These are phyloP conservation scores for Neoboletus brunneissimus DNA, from an alignment of 768 basidiomycete genomes.

Conservation along the genomic window DNA sequence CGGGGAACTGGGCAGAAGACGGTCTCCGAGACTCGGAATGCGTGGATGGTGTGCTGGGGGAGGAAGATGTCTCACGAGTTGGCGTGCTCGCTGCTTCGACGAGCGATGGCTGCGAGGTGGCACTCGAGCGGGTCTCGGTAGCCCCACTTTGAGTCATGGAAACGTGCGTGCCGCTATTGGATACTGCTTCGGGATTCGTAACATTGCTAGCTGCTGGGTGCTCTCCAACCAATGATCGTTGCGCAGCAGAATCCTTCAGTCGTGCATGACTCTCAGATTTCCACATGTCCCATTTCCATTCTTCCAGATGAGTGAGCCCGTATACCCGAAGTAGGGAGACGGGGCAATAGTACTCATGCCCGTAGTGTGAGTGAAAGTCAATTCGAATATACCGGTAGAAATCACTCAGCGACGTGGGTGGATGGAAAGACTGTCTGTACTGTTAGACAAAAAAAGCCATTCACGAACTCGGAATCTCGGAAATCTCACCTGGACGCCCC, in stretches of 20 bases:
- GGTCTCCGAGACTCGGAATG: neutral
- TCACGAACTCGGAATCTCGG: conserved; percentile 20
- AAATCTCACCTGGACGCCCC: conserved; percentile 80
- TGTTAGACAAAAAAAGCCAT: neutral
- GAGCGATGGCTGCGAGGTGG: neutral
- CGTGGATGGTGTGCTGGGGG: neutral
- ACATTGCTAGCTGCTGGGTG: neutral
- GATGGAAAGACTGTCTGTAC: conserved; percentile 64
- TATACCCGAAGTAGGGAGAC: conserved; percentile 90
- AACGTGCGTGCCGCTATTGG: conserved; percentile 4
- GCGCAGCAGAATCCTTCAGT: conserved; percentile 31
- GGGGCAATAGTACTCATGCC: conserved; percentile 95
- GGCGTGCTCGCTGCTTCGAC: neutral
- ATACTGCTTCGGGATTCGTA: neutral
- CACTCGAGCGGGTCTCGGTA: neutral
- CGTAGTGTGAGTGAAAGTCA: conserved; percentile 92
- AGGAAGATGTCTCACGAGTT: neutral
- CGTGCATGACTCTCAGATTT: conserved; percentile 62
- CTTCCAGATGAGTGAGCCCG: conserved; percentile 93
- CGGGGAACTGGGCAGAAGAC: neutral
- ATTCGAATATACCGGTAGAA: conserved; percentile 95
- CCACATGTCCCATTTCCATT: conserved; percentile 92
- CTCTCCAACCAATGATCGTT: conserved; percentile 24
- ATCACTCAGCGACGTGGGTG: conserved; percentile 64
- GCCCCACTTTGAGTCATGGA: conserved; percentile 1